Base-by-base conservation (phyloP, 176 grass and related monocot species). In the Thinopyrum elongatum region DNA sequence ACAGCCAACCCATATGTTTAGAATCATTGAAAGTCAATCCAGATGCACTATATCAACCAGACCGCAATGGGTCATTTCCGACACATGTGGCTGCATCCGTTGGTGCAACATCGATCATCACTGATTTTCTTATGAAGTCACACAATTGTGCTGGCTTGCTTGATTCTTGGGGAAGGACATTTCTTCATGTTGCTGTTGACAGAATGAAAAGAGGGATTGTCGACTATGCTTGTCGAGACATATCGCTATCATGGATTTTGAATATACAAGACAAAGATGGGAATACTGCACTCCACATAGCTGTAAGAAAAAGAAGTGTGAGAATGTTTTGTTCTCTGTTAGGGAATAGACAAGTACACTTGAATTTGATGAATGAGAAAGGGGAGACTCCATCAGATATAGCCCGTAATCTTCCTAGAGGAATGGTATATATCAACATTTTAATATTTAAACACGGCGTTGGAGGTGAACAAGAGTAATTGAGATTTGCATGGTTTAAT, bases 211-310 rank as follows among this genome's bases (percentile, higher is more conserved):
- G 5, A 28, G 0, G 4, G 10, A 28, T 13, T 2, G 23, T 64
- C 61, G 6, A 10, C 1, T 64, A 13, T 64, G 61, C 25, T 64
- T 64, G 61, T 3, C 26, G 25, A 28, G 1, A 64, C n/a, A 9
- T 10, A 10, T 13, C 5, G 0, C 4, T 63, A 2, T 63, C 60
- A 27, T 63, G 61, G 61, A 27, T 64, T 64, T 12, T 64, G 25
- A 64, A 64, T 64, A 64, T 64, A n/a, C 61, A 64, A 28, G 61
- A 64, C 25, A 64, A 64, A 5, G 61, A 28, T 64, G 61, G 61
- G 4, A 28, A 64, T n/a, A 64, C 61, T 10, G 61, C 25, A 28
- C 11, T 64, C 9, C 61, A 64, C 25, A 12, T 64, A 28, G 61
- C 13, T 28, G 25, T 64, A 6, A 23, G 11, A 26, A 2, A 4